Percentiles rank a stretch among this genome's conserved stretches.
These are phyloP conservation scores for Trametopsis cervina DNA, from an alignment of 768 basidiomycete genomes.

Conservation along the genomic window DNA sequence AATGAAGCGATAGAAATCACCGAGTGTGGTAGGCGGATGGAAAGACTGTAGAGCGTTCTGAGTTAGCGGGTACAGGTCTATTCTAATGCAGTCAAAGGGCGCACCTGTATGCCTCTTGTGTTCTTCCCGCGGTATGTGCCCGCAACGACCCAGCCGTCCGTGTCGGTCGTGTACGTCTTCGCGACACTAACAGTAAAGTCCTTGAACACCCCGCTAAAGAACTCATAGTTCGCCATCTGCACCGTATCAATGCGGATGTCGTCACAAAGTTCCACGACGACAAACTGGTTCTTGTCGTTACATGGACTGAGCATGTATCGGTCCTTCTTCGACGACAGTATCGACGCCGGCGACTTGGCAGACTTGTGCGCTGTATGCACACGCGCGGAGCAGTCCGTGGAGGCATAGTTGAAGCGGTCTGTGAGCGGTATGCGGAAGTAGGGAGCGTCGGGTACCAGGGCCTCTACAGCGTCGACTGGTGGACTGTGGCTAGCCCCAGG, in stretches of 20 bases:
- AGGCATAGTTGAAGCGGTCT: constrained; percentile 94
- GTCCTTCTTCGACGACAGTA: constrained; percentile 87
- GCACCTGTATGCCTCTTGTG: constrained; percentile 82
- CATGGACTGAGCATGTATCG: constrained; percentile 97
- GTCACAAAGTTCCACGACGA: constrained; percentile 95
- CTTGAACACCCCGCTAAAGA: constrained; percentile 94
- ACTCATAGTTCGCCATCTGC: constrained; percentile 95
- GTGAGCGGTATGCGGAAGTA: constrained; percentile 69
- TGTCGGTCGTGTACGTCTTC: constrained; percentile 32
- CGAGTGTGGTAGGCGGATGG: constrained; percentile 63
- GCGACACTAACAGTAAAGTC: constrained; percentile 80
- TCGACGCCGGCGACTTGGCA: constrained; percentile 76
- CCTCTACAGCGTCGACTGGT: constrained; percentile 14
- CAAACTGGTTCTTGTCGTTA: constrained; percentile 55
- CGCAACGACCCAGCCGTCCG: constrained; percentile 45
- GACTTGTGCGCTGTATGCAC: constrained; percentile 78
- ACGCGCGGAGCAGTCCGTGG: constrained; percentile 86
- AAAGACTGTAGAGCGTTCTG: constrained; percentile 46
- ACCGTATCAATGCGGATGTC: constrained; percentile 96
- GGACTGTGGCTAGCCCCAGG: constrained; percentile 4
- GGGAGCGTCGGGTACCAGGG: constrained; percentile 37
- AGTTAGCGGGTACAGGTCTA: neutral
- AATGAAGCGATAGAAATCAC: constrained; percentile 89
- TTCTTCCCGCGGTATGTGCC: constrained; percentile 89
- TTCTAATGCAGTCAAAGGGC: constrained; percentile 26